Evolutionary conservation across 2,329 filamentous ascomycete genomes (phyloP).

Genomic region (Stagonosporopsis vannaccii): DNA sequence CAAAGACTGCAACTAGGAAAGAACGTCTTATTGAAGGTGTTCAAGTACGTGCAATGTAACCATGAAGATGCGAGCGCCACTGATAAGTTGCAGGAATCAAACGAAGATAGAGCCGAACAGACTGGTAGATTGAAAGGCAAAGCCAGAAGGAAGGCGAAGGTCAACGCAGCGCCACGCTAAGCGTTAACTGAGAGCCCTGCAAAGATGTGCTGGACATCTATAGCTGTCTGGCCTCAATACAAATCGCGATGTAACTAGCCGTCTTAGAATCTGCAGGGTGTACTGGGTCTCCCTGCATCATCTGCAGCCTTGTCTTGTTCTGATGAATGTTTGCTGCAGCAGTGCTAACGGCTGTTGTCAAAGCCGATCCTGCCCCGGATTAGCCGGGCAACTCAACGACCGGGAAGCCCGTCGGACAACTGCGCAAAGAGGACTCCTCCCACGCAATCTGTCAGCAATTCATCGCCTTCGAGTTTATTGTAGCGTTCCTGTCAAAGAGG

Average conservation of each 20-base stretch:
- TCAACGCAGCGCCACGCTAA: not conserved
- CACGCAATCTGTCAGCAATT: not conserved
- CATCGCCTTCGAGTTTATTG: not conserved
- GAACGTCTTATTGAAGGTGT: not conserved
- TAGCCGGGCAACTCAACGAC: slow-evolving; percentile 10
- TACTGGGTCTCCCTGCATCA: not conserved
- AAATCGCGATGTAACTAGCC: not conserved
- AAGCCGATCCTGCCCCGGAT: slow-evolving; percentile 9
- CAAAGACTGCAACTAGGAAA: not conserved
- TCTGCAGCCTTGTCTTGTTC: not conserved
- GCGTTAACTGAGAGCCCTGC: not conserved
- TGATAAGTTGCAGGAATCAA: not conserved
- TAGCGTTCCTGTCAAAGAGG: not conserved
- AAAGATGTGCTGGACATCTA: too few relatives aligned
- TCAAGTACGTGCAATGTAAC: not conserved
- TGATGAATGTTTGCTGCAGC: not conserved
- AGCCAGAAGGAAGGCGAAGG: slow-evolving; percentile 7
- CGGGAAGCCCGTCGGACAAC: slow-evolving; percentile 14
- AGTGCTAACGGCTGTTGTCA: not conserved
- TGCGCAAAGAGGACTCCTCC: not conserved
- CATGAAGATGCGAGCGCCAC: not conserved
- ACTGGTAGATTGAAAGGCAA: slow-evolving; percentile 11
- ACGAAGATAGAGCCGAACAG: not conserved
- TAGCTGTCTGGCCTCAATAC: not conserved
- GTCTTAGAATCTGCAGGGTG: not conserved